Evolutionary conservation across 495 filamentous ascomycete species (phyloP).

Genomic region (Penicillium flavigenum): DNA sequence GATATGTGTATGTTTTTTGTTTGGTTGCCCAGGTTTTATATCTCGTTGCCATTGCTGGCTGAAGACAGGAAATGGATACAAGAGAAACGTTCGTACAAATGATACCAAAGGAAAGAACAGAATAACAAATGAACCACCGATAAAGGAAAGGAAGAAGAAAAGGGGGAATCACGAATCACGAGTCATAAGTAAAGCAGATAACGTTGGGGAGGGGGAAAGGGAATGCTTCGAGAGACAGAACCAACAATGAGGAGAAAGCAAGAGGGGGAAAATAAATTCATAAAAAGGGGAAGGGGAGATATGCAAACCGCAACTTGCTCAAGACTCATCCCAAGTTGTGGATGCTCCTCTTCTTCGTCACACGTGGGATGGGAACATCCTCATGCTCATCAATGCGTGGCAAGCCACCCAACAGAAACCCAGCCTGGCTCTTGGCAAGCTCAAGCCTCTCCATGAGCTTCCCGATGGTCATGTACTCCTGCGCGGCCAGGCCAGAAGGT

Average conservation of each 20-base stretch:
- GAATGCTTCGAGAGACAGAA: not conserved
- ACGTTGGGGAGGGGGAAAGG: not conserved
- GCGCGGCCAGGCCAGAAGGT: constrained; percentile 63
- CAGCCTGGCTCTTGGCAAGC: constrained; percentile 57
- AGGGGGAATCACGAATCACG: not conserved
- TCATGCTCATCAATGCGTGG: constrained; percentile 60
- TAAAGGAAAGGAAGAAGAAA: not conserved
- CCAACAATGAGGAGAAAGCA: constrained; percentile 1
- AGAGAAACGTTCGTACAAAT: not conserved
- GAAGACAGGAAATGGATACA: not conserved
- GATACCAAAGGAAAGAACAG: not conserved
- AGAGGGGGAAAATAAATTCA: constrained; percentile 14
- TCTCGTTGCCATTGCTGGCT: not conserved
- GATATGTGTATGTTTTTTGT: constrained; percentile 25
- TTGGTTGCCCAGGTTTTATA: constrained; percentile 1
- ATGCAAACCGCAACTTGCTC: not conserved
- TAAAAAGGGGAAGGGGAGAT: constrained; percentile 1
- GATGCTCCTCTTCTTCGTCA: constrained; percentile 56
- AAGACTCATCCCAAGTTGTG: constrained; percentile 39
- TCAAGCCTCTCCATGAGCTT: constrained; percentile 88
- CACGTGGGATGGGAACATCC: constrained; percentile 29
- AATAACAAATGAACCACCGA: not conserved
- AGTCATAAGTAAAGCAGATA: not conserved
- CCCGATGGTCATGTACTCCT: constrained; percentile 79
- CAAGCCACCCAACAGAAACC: constrained; percentile 63